Conservation (phyloP, 106 monocot species). For the Acanthochlamys bracteata region DNA sequence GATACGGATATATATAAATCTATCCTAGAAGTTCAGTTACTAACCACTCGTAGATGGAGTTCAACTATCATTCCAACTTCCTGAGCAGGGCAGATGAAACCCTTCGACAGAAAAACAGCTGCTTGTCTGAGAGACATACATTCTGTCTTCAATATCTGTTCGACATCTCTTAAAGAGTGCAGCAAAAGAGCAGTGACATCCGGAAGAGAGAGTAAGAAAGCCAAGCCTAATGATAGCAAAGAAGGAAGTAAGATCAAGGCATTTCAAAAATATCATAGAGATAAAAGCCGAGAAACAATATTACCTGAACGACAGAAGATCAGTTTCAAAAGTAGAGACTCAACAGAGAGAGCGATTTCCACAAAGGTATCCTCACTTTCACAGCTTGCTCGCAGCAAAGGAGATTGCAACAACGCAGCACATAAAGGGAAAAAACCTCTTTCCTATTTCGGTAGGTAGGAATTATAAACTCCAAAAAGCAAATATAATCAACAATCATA, state of each 20-base stretch:
- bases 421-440: constrained; percentile 87
- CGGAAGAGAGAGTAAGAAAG: constrained; percentile 67
- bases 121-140: constrained; percentile 76
- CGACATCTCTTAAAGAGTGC: constrained; percentile 66
- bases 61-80: constrained; percentile 74
- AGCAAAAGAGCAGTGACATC: constrained; percentile 62
- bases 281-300: background rate
- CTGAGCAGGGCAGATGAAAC: constrained; percentile 83
- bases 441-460: constrained; percentile 58
- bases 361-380: constrained; percentile 47
- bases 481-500: no score
- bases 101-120: constrained; percentile 62
- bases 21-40: constrained; percentile 5
- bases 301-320: constrained; percentile 88
- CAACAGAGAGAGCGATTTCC: constrained; percentile 58
- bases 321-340: constrained; percentile 65
- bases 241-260: background rate
- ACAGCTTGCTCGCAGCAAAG: constrained; percentile 40
- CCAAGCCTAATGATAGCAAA: constrained; percentile 48
- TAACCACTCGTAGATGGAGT: constrained; percentile 86
- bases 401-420: constrained; percentile 75
- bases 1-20: no score
- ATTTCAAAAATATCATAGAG: background rate
- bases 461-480: no score
- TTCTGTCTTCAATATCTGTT: constrained; percentile 37